A percentile compares a stretch with the other conserved stretches of the same genome.
Conservation (phyloP, 495 filamentous ascomycete species). For the Cetradonia linearis region DNA sequence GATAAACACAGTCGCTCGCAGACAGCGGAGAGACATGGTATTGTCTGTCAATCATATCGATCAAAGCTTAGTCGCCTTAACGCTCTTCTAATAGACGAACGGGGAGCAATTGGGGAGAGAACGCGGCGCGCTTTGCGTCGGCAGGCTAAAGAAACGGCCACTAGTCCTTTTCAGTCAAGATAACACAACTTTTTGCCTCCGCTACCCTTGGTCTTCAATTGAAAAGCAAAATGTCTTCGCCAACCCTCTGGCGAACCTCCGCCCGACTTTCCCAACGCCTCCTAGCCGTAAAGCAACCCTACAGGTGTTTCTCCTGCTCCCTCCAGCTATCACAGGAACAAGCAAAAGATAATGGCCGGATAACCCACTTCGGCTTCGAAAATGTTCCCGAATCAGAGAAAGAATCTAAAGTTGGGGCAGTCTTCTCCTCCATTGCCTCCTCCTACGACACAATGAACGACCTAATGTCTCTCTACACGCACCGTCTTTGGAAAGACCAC, state of each 20-base stretch:
- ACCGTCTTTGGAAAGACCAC: constrained; percentile 96
- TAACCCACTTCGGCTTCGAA: constrained; percentile 91
- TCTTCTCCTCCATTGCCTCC: constrained; percentile 92
- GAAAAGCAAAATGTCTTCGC: not conserved
- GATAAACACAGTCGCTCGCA: not conserved
- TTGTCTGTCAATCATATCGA: constrained; percentile 15
- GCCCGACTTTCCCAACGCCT: not conserved
- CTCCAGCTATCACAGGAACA: constrained; percentile 31
- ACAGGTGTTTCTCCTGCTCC: constrained; percentile 49
- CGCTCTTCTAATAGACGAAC: not conserved
- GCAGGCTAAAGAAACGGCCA: not conserved
- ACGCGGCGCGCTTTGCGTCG: constrained; percentile 1
- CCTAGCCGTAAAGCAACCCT: constrained; percentile 24
- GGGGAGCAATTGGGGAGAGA: not conserved
- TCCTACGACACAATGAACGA: constrained; percentile 97
- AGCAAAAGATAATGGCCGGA: constrained; percentile 42
- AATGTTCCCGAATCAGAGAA: constrained; percentile 79
- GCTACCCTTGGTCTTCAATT: not conserved
- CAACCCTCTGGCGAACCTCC: not conserved
- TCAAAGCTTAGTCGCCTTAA: not conserved
- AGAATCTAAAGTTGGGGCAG: constrained; percentile 60
- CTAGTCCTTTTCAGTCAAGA: not conserved
- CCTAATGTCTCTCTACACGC: constrained; percentile 94
- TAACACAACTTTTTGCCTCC: not conserved
- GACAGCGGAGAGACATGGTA: constrained; percentile 13